Base-by-base conservation (phyloP, 2,329 filamentous ascomycete genomes). In the Onygena corvina region DNA sequence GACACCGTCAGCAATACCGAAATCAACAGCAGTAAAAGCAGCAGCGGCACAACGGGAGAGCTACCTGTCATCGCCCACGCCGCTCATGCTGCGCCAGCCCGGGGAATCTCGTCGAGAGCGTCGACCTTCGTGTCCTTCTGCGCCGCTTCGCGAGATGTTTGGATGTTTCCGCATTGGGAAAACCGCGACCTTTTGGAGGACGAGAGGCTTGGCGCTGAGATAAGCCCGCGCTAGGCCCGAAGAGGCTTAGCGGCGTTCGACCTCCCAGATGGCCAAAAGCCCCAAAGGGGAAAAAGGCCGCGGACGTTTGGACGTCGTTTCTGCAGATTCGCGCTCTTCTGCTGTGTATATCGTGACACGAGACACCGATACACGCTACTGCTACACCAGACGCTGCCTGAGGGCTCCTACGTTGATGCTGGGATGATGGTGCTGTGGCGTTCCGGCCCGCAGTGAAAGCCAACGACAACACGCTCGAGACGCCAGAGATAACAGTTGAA, bases 11-110 rank as follows among this genome's bases (percentile, higher is more conserved):
- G n/a, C n/a, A n/a, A n/a, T n/a, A n/a, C 36, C 27, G 21, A 45
- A 44, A 42, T 21, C 23, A 25, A 45, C 7, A 20, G 6, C 47
- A 29, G 35, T 12, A 23, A 34, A 45, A 35, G 25, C 20, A 23
- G 30, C 16, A 33, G 14, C 11, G 16, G 3, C 18, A 35, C 30
- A 36, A n/a, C n/a, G n/a, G n/a, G n/a, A n/a, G 25, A 53, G 54
- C 31, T 61, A 68, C 66, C 60, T 65, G 45, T 65, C 63, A 34
- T 67, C 64, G 48, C 60, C 60, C 40, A 60, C 55, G 34, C 61
- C 64, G 54, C 64, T 66, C 65, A 67, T 67, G 20, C 51, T 65
- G 55, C 40, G 46, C 30, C 50, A 50, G 21, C 34, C 46, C 48
- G 23, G 35, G 45, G 16, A 46, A 8, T 4, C 23, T 21, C 14